A percentile compares a stretch with the other conserved stretches of the same genome.
Conservation (phyloP, 306 rosid species). For the Gastrolobium bilobum region DNA sequence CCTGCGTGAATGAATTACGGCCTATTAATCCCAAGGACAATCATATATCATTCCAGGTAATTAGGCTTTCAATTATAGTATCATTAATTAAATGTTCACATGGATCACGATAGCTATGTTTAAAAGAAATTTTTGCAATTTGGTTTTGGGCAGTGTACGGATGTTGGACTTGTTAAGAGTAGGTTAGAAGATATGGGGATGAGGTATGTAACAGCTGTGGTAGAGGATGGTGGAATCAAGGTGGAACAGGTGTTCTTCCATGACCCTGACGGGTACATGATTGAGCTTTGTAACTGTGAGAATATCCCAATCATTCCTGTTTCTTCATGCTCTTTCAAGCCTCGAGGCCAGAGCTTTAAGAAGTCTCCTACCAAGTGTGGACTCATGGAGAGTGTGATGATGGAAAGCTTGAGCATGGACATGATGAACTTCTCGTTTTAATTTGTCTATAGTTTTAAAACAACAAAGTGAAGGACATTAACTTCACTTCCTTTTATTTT, state of each 20-base stretch:
- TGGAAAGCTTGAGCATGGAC: conserved; percentile 88
- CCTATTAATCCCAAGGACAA: conserved; percentile 86
- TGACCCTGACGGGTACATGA: conserved; percentile 89
- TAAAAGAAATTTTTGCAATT: background rate
- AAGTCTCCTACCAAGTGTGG: conserved; percentile 67
- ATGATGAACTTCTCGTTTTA: conserved; percentile 81
- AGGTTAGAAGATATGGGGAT: conserved; percentile 79
- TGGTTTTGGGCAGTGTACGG: conserved; percentile 70
- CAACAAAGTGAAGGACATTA: conserved; percentile 18
- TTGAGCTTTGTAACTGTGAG: conserved; percentile 83
- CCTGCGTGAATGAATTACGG: conserved; percentile 50
- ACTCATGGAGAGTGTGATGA: conserved; percentile 83
- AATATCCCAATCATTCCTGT: conserved; percentile 77
- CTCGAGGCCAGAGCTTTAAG: conserved; percentile 61
- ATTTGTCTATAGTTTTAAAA: background rate
- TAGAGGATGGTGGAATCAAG: conserved; percentile 67
- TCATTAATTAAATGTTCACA: background rate
- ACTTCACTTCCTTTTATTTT: conserved; percentile 28
- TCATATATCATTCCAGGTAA: conserved; percentile 82
- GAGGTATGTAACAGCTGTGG: conserved; percentile 78
- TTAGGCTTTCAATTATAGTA: conserved; percentile 18
- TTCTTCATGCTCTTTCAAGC: conserved; percentile 74
- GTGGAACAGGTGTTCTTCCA: conserved; percentile 90
- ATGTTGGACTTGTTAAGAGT: conserved; percentile 77
- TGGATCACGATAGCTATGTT: background rate